Evolutionary conservation across 208 protist species (phyloP), one percentile per base, ranked within the genome.

Genomic region (Acanthamoeba healyi): DNA sequence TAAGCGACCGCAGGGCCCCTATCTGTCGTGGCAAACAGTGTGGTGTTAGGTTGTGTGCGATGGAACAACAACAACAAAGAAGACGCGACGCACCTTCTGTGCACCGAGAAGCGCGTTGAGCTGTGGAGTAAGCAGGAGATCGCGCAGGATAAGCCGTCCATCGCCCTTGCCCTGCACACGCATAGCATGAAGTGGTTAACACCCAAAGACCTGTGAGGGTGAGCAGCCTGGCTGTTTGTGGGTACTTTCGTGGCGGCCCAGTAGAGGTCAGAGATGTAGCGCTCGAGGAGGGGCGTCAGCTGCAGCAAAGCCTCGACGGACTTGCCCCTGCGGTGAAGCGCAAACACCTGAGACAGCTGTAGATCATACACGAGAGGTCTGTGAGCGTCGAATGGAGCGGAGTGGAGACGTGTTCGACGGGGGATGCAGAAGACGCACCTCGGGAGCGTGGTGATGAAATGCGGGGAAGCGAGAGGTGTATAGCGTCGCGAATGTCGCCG

Each of bases 301-400:
- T 65, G 79, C n/a, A 88, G 79, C 51, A 88, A 26, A 10, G 79
- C 79, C 46, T 88, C 79, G 49, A 58, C 26, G 7, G 79, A 88
- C 51, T 40, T 54, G 26, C 79, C 79, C 46, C 4, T 7, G 15
- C 51, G 24, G 42, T 88, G 79, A 4, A 61, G 51, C 79, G 26
- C 51, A 61, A 88, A 88, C 32, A 88, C 36, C 26, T 24, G 44
- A n/a, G 38, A 14, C n/a, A 88, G 17, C 79, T 88, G 38, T 2
- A 14, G 29, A 5, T 6, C 29, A 42, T 0, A 61, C 54, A 12
- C 44, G 44, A 12, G 4, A 12, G 44, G 44, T 49, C 7, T 12
- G 44, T 49, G 44, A 49, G 44, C 44, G 44, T 49, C 44, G n/a
- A n/a, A n/a, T 49, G 44, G 4, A 12, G 7, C 7, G 4, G 44